These are phyloP conservation scores for Sporothrix luriei DNA, from an alignment of 2,329 filamentous ascomycete species.

Conservation along the genomic window DNA sequence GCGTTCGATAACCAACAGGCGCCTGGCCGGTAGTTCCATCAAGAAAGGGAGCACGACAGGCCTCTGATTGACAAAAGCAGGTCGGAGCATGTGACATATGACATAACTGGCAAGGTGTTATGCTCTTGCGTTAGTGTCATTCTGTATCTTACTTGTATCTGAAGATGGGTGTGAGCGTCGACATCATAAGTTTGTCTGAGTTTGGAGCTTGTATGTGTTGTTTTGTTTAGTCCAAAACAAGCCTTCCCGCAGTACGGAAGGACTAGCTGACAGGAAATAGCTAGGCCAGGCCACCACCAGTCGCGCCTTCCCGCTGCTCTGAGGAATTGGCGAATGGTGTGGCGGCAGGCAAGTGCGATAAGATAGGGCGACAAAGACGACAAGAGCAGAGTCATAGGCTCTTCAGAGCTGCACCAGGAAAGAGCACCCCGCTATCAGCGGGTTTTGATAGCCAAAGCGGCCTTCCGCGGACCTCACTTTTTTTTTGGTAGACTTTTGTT, in stretches of 20 bases:
- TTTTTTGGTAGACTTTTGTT: constrained; percentile 8
- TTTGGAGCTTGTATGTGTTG: neutral
- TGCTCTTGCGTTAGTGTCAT: neutral
- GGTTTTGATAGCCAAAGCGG: constrained; percentile 6
- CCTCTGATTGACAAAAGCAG: neutral
- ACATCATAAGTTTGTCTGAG: neutral
- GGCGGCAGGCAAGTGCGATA: constrained; percentile 17
- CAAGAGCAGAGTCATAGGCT: constrained; percentile 23
- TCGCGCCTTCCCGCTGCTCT: neutral
- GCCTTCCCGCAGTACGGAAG: neutral
- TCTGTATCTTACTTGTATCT: neutral
- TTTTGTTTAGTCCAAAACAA: neutral
- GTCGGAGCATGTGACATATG: neutral
- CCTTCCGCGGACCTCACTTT: constrained; percentile 14
- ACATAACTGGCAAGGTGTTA: neutral
- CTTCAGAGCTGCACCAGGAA: neutral
- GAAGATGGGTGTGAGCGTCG: neutral
- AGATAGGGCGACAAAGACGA: constrained; percentile 10
- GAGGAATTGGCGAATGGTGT: constrained; percentile 12
- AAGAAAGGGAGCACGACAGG: neutral
- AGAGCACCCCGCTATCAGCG: constrained; percentile 32
- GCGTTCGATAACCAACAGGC: too few species aligned
- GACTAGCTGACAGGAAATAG: too few species aligned
- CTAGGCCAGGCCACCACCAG: neutral
- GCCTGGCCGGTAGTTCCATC: neutral